Conservation (phyloP, 176 grass and related monocot species). For the Hsuehochloa calcarea region DNA sequence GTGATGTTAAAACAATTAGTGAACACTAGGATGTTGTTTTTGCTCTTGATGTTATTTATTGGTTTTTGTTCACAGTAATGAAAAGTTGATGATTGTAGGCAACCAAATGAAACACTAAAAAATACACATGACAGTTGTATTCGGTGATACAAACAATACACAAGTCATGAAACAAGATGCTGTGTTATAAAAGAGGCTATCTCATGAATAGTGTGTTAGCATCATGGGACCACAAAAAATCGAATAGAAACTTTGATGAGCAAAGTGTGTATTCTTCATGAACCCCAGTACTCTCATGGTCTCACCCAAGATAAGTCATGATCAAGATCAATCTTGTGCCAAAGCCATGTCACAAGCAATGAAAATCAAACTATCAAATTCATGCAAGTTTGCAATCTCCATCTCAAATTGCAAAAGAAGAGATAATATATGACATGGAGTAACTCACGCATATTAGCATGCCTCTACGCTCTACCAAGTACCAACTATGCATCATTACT, state of each 20-base stretch:
- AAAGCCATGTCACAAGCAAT: background rate
- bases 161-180: background rate
- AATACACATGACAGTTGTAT: background rate
- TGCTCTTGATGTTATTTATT: background rate
- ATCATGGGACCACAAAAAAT: background rate
- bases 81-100: background rate
- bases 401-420: background rate
- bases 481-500: background rate
- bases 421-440: background rate
- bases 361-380: background rate
- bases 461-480: background rate
- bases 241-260: background rate
- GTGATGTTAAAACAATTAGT: background rate
- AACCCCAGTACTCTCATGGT: background rate
- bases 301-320: slow-evolving; percentile 8
- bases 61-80: background rate
- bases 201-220: background rate
- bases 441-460: background rate
- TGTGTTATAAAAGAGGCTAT: background rate
- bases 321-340: background rate
- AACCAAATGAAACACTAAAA: background rate
- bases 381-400: background rate
- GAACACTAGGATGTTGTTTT: background rate
- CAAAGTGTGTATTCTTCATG: background rate
- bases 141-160: background rate